phyloP scores from a whole-genome alignment of 164 flowering plant genomes.

The grape (Vitis vinifera) region DNA sequence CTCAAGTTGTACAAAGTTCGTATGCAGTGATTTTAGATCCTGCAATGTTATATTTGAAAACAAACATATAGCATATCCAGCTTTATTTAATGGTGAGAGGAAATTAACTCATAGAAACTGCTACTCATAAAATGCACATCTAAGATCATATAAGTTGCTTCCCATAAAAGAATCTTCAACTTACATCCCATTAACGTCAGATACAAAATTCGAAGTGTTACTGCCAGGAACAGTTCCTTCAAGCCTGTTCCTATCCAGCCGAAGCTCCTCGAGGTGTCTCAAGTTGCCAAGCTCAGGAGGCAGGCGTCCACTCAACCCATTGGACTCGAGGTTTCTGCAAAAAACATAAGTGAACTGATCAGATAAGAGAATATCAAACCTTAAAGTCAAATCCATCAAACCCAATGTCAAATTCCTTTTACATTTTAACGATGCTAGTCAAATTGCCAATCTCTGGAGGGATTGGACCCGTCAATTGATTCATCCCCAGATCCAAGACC shows the following conservation, averaged over 20 bases:
- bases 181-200: constrained; percentile 52
- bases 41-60: too few relatives aligned
- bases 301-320: constrained; percentile 71
- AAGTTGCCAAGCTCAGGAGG: constrained; percentile 73
- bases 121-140: background rate
- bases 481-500: constrained; percentile 80
- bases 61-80: too few relatives aligned
- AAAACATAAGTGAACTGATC: constrained; percentile 5
- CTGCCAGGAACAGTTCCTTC: constrained; percentile 69
- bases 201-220: constrained; percentile 26
- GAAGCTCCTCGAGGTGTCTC: constrained; percentile 60
- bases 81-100: too few relatives aligned
- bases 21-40: too few relatives aligned
- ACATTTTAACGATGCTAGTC: constrained; percentile 57
- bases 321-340: constrained; percentile 77
- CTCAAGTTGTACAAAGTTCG: too few relatives aligned
- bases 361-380: constrained; percentile 3
- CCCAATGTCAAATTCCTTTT: constrained; percentile 12
- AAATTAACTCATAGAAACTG: too few relatives aligned
- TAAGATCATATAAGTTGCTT: background rate
- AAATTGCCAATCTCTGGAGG: constrained; percentile 75
- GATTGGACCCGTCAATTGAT: constrained; percentile 77
- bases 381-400: constrained; percentile 1
- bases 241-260: constrained; percentile 80
- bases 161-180: constrained; percentile 19